phyloP scores from a whole-genome alignment of 495 filamentous ascomycete species.

The Penicillium flavigenum region DNA sequence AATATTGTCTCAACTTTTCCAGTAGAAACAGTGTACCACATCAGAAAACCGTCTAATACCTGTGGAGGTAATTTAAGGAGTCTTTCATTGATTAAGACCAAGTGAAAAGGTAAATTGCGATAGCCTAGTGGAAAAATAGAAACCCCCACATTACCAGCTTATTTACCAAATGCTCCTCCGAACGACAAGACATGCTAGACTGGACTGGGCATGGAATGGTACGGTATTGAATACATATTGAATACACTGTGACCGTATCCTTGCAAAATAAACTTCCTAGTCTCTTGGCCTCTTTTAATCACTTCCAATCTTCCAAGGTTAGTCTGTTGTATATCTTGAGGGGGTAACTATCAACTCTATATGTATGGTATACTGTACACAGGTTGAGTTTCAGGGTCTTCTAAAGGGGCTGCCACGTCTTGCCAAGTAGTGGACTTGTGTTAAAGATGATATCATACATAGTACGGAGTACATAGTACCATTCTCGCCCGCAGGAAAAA shows the following conservation, averaged over 20 bases:
- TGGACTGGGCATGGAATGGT: constrained; percentile 8
- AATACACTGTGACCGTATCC: background rate
- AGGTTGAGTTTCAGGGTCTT: no score
- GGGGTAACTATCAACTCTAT: no score
- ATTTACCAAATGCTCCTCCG: constrained; percentile 6
- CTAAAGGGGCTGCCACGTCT: background rate
- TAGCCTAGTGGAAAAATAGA: constrained; percentile 12
- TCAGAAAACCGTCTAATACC: constrained; percentile 13
- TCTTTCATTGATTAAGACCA: background rate
- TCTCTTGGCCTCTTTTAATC: background rate
- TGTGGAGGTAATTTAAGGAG: background rate
- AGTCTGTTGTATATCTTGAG: no score
- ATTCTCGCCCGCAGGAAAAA: constrained; percentile 3
- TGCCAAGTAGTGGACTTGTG: background rate
- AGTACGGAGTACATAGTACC: background rate
- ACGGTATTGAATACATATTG: background rate
- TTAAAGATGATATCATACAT: constrained; percentile 15
- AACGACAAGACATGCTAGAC: constrained; percentile 12
- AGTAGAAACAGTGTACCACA: constrained; percentile 2
- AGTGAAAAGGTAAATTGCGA: constrained; percentile 21
- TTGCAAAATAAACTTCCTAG: background rate
- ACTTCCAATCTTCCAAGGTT: no score
- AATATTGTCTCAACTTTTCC: background rate
- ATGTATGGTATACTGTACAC: background rate
- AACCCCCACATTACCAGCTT: constrained; percentile 14